These are phyloP conservation scores for Fusarium vanettenii DNA, from an alignment of 2,329 filamentous ascomycete species.

Conservation along the genomic window DNA sequence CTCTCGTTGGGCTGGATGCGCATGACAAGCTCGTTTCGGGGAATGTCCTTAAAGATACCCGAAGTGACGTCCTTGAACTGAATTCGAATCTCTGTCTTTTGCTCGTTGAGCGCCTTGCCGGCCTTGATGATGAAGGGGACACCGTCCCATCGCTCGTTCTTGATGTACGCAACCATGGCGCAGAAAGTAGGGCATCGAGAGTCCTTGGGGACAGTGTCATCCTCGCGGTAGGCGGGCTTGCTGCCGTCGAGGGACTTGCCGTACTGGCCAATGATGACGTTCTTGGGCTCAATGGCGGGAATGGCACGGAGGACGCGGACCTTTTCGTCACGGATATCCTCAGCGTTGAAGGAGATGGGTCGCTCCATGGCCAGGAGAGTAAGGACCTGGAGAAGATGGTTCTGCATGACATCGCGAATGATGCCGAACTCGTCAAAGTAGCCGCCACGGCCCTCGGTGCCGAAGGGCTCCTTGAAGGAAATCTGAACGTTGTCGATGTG, in stretches of 20 bases:
- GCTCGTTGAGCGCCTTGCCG: slow-evolving; percentile 97
- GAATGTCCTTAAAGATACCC: slow-evolving; percentile 99
- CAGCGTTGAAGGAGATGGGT: slow-evolving; percentile 96
- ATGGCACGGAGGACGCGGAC: slow-evolving; percentile 95
- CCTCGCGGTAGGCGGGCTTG: slow-evolving; percentile 98
- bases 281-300: slow-evolving; percentile 96
- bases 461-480: slow-evolving; percentile 99
- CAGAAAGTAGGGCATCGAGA: slow-evolving; percentile 98
- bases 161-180: slow-evolving; percentile 96
- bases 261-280: slow-evolving; percentile 99
- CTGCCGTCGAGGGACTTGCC: slow-evolving; percentile 94
- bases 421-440: slow-evolving; percentile 99
- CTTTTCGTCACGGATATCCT: slow-evolving; percentile 99
- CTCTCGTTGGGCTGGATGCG: slow-evolving; percentile 99
- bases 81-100: slow-evolving; percentile 99
- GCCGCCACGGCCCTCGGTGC: slow-evolving; percentile 95
- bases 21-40: slow-evolving; percentile 98
- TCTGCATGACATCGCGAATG: slow-evolving; percentile 99
- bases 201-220: slow-evolving; percentile 97
- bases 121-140: slow-evolving; percentile 99
- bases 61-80: slow-evolving; percentile 99
- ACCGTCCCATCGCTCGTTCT: slow-evolving; percentile 99
- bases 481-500: slow-evolving; percentile 99
- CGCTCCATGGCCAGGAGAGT: slow-evolving; percentile 98
- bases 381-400: slow-evolving; percentile 96